Base-by-base conservation (phyloP, 129 eudicot genomes). In the Flaveria linearis region DNA sequence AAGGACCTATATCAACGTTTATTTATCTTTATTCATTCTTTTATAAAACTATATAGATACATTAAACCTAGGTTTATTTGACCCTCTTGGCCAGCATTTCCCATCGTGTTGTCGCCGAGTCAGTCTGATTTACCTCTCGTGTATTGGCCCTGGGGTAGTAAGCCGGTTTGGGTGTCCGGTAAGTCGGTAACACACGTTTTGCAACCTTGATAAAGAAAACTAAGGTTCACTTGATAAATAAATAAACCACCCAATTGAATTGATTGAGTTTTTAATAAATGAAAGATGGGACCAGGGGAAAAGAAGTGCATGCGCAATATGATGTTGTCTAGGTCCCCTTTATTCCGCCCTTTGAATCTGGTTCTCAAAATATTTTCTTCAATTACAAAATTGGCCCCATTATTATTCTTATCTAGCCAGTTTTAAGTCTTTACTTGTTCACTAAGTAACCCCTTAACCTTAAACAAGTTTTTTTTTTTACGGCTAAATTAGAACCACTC, bases 261-360 rank as follows among this genome's bases (percentile, higher is more conserved):
- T 56, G 26, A 16, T n/a, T 56, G 7, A 46, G 53, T 47, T 47
- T 1, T 45, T 15, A 22, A 15, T 5, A 11, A 36, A 9, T 52
- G 23, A 12, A 43, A 28, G 22, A 70, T 71, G 65, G 77, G 77
- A 33, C 80, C 80, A 65, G 26, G 71, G 63, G 26, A 28, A 78
- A 58, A 69, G 71, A 49, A 42, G 45, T 36, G 82, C 82, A 78
- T 71, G 82, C 82, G 82, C 82, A 61, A 42, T 53, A 78, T 78
- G 53, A 78, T 78, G 76, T 50, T 77, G 75, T 78, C 73, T 20
- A 70, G 71, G 66, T 61, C 71, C 76, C 71, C 45, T 20, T 65
- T 62, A 43, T 15, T 28, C 47, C 49, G 0, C 62, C 69, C 82
- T 69, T 58, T 71, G 71, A 78, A 78, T 78, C 65, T 46, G 76